Conservation (phyloP, 306 rosid species). For the Heteromeles arbutifolia region DNA sequence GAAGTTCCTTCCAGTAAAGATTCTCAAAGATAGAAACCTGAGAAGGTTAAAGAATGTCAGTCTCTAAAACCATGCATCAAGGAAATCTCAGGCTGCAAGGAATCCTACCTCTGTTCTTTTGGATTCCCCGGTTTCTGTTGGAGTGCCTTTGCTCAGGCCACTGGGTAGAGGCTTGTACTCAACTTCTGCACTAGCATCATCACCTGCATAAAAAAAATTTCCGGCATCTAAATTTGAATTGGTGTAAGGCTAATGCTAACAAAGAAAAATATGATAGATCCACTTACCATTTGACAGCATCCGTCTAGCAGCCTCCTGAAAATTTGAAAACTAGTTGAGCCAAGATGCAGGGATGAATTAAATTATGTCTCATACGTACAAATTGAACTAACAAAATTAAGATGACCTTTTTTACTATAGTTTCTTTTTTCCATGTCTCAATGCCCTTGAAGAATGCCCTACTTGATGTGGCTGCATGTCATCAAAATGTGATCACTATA, state of each 20-base stretch:
- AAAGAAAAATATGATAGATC: not conserved
- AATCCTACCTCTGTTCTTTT: slow-evolving; percentile 21
- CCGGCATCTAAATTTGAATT: not conserved
- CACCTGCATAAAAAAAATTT: slow-evolving; percentile 19
- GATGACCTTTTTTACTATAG: slow-evolving; percentile 55
- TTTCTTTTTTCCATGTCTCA: slow-evolving; percentile 82
- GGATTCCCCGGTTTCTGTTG: slow-evolving; percentile 19
- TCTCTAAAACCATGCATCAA: not conserved
- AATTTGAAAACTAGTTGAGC: slow-evolving; percentile 10
- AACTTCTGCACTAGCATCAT: slow-evolving; percentile 26
- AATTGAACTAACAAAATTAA: not conserved
- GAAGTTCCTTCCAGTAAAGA: slow-evolving; percentile 61
- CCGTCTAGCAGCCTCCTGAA: slow-evolving; percentile 53
- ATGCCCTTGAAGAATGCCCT: slow-evolving; percentile 67
- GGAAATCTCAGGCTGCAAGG: not conserved
- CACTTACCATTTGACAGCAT: slow-evolving; percentile 46
- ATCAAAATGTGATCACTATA: not conserved
- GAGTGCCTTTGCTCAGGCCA: slow-evolving; percentile 22
- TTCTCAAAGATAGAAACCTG: slow-evolving; percentile 53
- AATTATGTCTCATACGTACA: not conserved
- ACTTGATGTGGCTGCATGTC: slow-evolving; percentile 57
- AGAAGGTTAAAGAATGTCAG: slow-evolving; percentile 4
- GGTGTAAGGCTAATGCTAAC: not conserved
- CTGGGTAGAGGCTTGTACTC: slow-evolving; percentile 45
- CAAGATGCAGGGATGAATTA: not conserved